Conservation (phyloP, 225 moss, liverwort and hornwort genomes). For the Antitrichia curtipendula region DNA sequence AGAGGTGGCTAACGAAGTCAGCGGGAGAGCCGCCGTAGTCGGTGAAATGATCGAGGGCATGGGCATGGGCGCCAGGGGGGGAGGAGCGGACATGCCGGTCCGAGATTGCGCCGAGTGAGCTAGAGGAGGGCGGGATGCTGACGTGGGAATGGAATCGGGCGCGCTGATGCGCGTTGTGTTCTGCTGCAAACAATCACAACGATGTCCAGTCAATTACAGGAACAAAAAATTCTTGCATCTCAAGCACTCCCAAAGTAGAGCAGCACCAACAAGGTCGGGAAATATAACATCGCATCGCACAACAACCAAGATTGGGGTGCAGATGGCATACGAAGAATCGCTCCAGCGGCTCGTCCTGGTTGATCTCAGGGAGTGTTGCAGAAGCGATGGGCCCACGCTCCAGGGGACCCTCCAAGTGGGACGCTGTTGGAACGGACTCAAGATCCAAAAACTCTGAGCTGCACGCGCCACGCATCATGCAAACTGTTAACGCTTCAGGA, state of each 20-base stretch:
- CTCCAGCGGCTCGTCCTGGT: slow-evolving; percentile 73
- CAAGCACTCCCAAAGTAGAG: not conserved
- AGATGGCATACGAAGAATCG: slow-evolving; percentile 66
- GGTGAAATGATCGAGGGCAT: slow-evolving; percentile 51
- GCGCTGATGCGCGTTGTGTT: slow-evolving; percentile 63
- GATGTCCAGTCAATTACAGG: not conserved
- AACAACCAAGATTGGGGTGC: not conserved
- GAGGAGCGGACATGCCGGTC: slow-evolving; percentile 36
- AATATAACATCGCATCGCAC: not conserved
- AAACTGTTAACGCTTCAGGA: not conserved
- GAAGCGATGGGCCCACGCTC: slow-evolving; percentile 55
- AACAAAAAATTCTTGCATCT: not conserved
- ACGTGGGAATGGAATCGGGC: slow-evolving; percentile 46
- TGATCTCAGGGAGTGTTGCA: slow-evolving; percentile 43
- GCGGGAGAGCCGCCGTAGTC: slow-evolving; percentile 40
- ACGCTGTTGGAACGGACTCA: slow-evolving; percentile 68
- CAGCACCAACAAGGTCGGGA: not conserved
- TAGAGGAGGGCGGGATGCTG: slow-evolving; percentile 42
- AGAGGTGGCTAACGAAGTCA: slow-evolving; percentile 52
- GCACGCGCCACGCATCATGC: not conserved
- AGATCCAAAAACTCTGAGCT: slow-evolving; percentile 92
- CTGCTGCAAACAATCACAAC: slow-evolving; percentile 24
- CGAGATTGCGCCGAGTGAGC: slow-evolving; percentile 52
- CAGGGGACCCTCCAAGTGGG: slow-evolving; percentile 79
- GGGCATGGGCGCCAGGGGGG: slow-evolving; percentile 58